These are phyloP conservation scores for Trichomonas vaginalis DNA, from an alignment of 208 protist genomes.

Conservation along the genomic window DNA sequence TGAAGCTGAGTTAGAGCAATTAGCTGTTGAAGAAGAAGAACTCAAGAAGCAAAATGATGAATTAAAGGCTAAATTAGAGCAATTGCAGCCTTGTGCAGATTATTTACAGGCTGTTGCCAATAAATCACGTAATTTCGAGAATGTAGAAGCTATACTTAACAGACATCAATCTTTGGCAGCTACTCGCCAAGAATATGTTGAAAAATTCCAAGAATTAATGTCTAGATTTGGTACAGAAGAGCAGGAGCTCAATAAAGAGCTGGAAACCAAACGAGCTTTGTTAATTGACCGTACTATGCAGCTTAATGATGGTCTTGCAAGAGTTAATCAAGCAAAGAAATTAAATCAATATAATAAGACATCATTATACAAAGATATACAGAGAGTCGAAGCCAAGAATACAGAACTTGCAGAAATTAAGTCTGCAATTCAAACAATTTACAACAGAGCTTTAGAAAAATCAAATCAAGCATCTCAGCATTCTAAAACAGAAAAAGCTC, in stretches of 20 bases:
- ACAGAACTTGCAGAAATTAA: not conserved
- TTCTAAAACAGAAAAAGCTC: not conserved
- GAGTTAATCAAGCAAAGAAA: constrained; percentile 8
- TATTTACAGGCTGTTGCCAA: not conserved
- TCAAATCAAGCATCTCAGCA: not conserved
- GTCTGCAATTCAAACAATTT: not conserved
- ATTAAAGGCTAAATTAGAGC: not conserved
- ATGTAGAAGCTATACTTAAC: constrained; percentile 7
- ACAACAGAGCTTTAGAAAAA: not conserved
- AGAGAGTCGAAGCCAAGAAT: constrained; percentile 9
- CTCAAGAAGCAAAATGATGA: not conserved
- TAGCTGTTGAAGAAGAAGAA: not conserved
- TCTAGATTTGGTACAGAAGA: not conserved
- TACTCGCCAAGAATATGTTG: not conserved
- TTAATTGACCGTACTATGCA: not conserved
- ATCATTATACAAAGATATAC: not conserved
- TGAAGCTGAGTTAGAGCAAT: not conserved
- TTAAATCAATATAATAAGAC: not conserved
- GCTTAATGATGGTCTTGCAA: not conserved
- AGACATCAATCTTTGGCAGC: not conserved
- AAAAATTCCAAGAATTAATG: constrained; percentile 1
- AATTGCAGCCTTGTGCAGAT: not conserved
- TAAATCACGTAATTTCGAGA: not conserved
- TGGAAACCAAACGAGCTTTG: not conserved
- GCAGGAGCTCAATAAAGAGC: not conserved